phyloP scores from a whole-genome alignment of 805 yeast genomes.

The Metschnikowia peoriensis region DNA sequence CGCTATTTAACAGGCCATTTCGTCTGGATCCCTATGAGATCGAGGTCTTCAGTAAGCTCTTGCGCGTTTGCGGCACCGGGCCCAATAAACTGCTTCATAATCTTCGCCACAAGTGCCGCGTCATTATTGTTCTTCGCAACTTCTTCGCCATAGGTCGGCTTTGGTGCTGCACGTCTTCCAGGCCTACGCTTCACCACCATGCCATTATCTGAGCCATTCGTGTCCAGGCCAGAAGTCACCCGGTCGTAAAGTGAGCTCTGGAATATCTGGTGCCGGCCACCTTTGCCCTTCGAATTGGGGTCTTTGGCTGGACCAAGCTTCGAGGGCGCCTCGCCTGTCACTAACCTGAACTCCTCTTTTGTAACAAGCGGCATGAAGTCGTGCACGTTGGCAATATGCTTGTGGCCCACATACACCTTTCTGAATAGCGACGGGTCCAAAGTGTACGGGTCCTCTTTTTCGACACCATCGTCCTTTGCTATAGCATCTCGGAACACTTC shows the following conservation, averaged over 20 bases:
- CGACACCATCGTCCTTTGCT: slow-evolving; percentile 14
- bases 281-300: slow-evolving; percentile 17
- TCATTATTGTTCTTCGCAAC: slow-evolving; percentile 28
- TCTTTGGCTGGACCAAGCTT: slow-evolving; percentile 23
- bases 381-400: slow-evolving; percentile 25
- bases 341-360: slow-evolving; percentile 35
- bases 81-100: slow-evolving; percentile 42
- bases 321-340: slow-evolving; percentile 39
- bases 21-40: slow-evolving; percentile 34
- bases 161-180: slow-evolving; percentile 35
- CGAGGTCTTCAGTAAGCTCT: slow-evolving; percentile 36
- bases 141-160: slow-evolving; percentile 19
- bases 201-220: slow-evolving; percentile 23
- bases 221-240: slow-evolving; percentile 41
- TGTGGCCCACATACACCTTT: slow-evolving; percentile 10
- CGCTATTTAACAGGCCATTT: slow-evolving; percentile 30
- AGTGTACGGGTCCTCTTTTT: slow-evolving; percentile 2
- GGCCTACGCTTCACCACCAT: slow-evolving; percentile 31
- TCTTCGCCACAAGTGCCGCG: slow-evolving; percentile 38
- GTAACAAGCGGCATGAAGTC: slow-evolving; percentile 44
- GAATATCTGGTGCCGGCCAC: slow-evolving; percentile 39
- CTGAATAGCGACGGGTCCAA: slow-evolving; percentile 14
- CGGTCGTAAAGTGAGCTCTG: slow-evolving; percentile 39
- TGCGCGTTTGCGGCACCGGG: slow-evolving; percentile 35
- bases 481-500: slow-evolving; percentile 21